A percentile compares a stretch with the other conserved stretches of the same genome.
phyloP scores from a whole-genome alignment of 192 early-diverging fungal genomes.

The Umbelopsis vinacea region DNA sequence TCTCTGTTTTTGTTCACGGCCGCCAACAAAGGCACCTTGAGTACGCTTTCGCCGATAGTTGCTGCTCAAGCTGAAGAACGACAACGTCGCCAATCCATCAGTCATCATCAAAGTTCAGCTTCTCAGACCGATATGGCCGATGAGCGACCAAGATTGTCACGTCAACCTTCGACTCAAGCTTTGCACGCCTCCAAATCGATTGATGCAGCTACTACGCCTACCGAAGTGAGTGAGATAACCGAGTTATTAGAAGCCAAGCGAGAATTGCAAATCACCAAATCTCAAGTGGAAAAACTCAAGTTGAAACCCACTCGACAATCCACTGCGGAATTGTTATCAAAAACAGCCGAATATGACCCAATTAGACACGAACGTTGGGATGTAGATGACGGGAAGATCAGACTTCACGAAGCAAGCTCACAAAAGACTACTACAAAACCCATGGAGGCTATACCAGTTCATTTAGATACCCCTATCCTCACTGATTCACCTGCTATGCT shows the following conservation, averaged over 20 bases:
- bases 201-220: background rate
- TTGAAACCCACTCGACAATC: slow-evolving; percentile 1
- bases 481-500: slow-evolving; percentile 1
- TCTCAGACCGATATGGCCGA: background rate
- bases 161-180: background rate
- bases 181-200: background rate
- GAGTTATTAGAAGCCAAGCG: background rate
- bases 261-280: slow-evolving; percentile 11
- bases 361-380: background rate
- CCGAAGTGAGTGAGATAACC: background rate
- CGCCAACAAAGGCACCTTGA: slow-evolving; percentile 47
- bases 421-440: background rate
- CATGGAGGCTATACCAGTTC: background rate
- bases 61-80: slow-evolving; percentile 40
- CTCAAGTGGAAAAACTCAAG: background rate
- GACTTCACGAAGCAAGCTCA: background rate
- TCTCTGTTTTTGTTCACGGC: slow-evolving; percentile 44
- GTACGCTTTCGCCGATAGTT: slow-evolving; percentile 40
- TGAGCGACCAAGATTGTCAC: background rate
- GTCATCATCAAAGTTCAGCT: background rate
- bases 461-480: background rate
- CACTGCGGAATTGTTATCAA: background rate
- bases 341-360: background rate
- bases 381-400: background rate
- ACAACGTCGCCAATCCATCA: slow-evolving; percentile 31